A percentile compares a stretch with the other conserved stretches of the same genome.
These are phyloP conservation scores for Mrakia hoshinonis DNA, from an alignment of 768 basidiomycete genomes.

Conservation along the genomic window DNA sequence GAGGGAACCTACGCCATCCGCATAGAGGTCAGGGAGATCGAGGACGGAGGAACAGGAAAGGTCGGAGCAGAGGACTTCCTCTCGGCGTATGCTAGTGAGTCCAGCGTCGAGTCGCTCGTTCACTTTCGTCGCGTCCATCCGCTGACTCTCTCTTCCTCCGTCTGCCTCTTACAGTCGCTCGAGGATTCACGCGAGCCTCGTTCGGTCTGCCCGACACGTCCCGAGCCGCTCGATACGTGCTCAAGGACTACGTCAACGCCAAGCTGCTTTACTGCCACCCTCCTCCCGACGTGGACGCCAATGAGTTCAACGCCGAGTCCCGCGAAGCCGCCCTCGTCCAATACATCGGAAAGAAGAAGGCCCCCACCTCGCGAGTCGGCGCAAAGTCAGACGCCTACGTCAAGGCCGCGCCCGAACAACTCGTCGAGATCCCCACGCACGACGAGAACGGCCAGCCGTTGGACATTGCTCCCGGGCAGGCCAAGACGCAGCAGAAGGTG, in stretches of 20 bases:
- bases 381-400: conserved; percentile 80
- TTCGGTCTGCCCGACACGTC: conserved; percentile 98
- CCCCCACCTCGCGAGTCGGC: conserved; percentile 74
- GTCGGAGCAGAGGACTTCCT: conserved; percentile 70
- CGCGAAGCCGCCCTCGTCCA: conserved; percentile 50
- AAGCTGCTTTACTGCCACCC: conserved; percentile 84
- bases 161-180: conserved; percentile 56
- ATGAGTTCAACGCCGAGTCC: conserved; percentile 65
- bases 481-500: conserved; percentile 29
- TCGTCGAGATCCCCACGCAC: conserved; percentile 18
- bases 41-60: conserved; percentile 75
- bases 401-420: conserved; percentile 33
- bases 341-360: conserved; percentile 71
- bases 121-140: background rate
- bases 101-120: background rate
- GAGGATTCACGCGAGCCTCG: conserved; percentile 84
- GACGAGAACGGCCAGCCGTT: conserved; percentile 36
- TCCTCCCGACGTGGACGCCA: conserved; percentile 54
- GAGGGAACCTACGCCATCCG: conserved; percentile 81
- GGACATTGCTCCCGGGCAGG: conserved; percentile 28
- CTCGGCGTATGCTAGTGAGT: conserved; percentile 84
- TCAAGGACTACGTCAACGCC: conserved; percentile 96
- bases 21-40: conserved; percentile 55
- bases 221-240: conserved; percentile 76
- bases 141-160: background rate